Base-by-base conservation (phyloP, 495 filamentous ascomycete species). In the Tuber indicum region DNA sequence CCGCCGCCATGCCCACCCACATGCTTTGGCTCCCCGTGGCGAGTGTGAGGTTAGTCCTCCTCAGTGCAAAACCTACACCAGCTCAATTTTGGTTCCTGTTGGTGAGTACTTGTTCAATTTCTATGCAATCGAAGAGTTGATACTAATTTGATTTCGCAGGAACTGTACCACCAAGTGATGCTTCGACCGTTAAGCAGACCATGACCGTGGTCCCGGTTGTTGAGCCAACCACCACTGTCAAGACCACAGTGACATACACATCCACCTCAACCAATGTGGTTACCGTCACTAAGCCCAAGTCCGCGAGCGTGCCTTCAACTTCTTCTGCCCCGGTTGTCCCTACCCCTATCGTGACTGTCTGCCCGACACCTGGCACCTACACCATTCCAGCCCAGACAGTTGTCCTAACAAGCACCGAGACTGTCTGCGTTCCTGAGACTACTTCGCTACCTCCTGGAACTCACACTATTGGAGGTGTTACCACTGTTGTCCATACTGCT, bases 331-430 rank as follows among this genome's bases (percentile, higher is more conserved):
- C 44, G 66, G 81, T 85, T 73, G 86, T 93, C 74, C 92, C 93
- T 39, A 92, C 92, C 32, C 87, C 89, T 45, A 86, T 87, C 72
- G 86, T 91, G 44, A 91, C 91, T 85, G 90, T 87, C 73, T 92
- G 88, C 89, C 85, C 89, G 52, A 90, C 89, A 39, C 89, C 92
- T 74, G 92, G 92, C 84, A 87, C 87, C 78, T 95, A 93, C 88
- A 94, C 92, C 80, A 90, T 94, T 87, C 91, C 92, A 71, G 91
- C 91, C 49, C 91, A 89, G 71, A 94, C 92, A 75, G 78, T 94
- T 71, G 91, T 90, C 44, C 85, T 96, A 75, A 90, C 89, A 73
- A 85, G 86, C 82, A 87, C 87, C 26, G 92, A 89, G 77, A 92
- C 89, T 73, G 91, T 92, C 74, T 89, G 88, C 83, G 91, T 84